Conservation (phyloP, 2,329 filamentous ascomycete genomes). For the Thielaviopsis musarum region DNA sequence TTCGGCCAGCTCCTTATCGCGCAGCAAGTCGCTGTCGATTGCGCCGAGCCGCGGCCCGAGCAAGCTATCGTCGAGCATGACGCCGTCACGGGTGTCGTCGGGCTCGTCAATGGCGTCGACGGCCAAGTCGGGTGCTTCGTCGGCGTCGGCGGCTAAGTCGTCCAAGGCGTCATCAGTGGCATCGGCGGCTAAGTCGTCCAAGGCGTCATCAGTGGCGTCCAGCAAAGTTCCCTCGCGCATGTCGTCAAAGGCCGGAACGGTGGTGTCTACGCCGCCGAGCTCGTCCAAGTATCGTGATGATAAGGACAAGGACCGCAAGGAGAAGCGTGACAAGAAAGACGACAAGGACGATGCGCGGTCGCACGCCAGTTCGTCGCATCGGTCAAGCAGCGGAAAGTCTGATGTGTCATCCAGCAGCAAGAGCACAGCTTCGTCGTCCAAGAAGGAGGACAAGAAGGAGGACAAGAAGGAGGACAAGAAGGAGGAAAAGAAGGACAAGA, state of each 20-base stretch:
- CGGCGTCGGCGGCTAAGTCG: background rate
- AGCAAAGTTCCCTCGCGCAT: background rate
- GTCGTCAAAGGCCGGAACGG: slow-evolving; percentile 2
- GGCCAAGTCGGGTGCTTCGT: background rate
- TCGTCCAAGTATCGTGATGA: slow-evolving; percentile 15
- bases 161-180: background rate
- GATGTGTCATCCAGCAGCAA: background rate
- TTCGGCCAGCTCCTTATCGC: slow-evolving; percentile 7
- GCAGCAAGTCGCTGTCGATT: slow-evolving; percentile 5
- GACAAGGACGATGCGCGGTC: slow-evolving; percentile 19
- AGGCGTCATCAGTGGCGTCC: background rate
- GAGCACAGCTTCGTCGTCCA: background rate
- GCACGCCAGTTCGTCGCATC: background rate
- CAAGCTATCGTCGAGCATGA: background rate
- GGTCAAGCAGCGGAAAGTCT: slow-evolving; percentile 14
- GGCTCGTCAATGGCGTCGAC: background rate
- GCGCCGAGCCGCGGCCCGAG: background rate
- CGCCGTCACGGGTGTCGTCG: background rate
- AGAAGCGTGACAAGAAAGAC: slow-evolving; percentile 19
- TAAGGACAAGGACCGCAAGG: slow-evolving; percentile 14
- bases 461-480: slow-evolving; percentile 20
- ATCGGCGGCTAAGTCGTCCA: background rate
- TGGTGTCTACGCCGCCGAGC: slow-evolving; percentile 14
- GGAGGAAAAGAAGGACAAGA: slow-evolving; percentile 29
- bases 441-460: slow-evolving; percentile 12